A percentile compares a stretch with the other conserved stretches of the same genome.
phyloP scores from a whole-genome alignment of 1,284 basidiomycete genomes.

The Puccinia triticina region DNA sequence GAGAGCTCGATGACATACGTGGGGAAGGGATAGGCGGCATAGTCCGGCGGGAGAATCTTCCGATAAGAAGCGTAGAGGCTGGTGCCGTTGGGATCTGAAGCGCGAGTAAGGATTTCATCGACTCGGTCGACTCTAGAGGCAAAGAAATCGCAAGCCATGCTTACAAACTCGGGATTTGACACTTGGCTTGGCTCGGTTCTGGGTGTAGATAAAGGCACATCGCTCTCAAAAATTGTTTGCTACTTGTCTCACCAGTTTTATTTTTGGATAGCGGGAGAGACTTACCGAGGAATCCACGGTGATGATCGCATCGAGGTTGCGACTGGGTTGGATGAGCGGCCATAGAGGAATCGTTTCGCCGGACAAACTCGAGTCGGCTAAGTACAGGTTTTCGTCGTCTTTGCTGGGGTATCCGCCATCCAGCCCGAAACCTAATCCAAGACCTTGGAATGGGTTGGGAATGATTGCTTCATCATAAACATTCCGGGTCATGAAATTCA shows the following conservation, averaged over 20 bases:
- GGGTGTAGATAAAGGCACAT: background rate
- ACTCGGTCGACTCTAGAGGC: background rate
- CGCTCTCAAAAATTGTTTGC: background rate
- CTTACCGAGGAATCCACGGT: conserved; percentile 49
- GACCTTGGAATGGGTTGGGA: conserved; percentile 51
- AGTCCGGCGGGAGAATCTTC: conserved; percentile 43
- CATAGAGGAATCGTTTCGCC: conserved; percentile 59
- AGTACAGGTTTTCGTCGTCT: conserved; percentile 41
- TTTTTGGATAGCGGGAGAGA: background rate
- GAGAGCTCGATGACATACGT: conserved; percentile 19
- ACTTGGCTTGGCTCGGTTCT: conserved; percentile 51
- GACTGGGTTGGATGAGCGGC: conserved; percentile 58
- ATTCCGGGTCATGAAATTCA: conserved; percentile 42
- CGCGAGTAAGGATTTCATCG: background rate
- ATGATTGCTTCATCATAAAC: conserved; percentile 51
- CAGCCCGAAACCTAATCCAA: conserved; percentile 43
- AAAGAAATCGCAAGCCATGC: conserved; percentile 1
- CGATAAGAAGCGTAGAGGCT: conserved; percentile 47
- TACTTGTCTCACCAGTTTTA: no score
- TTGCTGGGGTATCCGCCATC: conserved; percentile 28
- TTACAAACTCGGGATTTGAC: conserved; percentile 47
- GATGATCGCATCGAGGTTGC: conserved; percentile 58
- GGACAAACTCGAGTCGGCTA: conserved; percentile 46
- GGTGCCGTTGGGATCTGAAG: conserved; percentile 49
- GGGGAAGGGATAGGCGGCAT: conserved; percentile 47